Evolutionary conservation across 2,329 filamentous ascomycete species (phyloP), one percentile per base, ranked within the genome.

Genomic region (Lomentospora prolificans): DNA sequence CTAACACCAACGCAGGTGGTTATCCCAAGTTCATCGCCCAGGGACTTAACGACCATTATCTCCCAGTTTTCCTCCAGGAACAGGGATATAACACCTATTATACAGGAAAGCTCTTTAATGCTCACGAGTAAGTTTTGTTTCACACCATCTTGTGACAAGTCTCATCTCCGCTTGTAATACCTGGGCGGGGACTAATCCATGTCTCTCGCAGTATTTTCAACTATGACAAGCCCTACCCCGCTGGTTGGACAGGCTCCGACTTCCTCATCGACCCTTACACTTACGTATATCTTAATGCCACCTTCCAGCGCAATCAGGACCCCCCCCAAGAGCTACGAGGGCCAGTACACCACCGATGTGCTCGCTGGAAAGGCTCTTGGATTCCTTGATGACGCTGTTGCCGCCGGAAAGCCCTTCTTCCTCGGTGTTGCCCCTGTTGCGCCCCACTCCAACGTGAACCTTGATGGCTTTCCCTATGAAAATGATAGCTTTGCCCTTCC

Each of bases 271-370:
- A 88, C 58, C 84, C 85, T 0, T 79, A 75, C 60, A 89, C 85
- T 0, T 89, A 89, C 62, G 72, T 78, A 27, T 89, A 88, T 63
- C 73, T 82, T 25, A 87, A 88, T 63, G 73, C 80, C 1, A 83
- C 77, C 3, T 85, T 82, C 64, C 78, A 84, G 58, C 74, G 80
- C 8, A 84, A 88, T 60, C 68, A 72, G 0, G 75, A 82, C 30
- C 1, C 62, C 70, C 0, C 80, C 80, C 0, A 69, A 75, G 12
- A 78, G 72, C 62, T 75, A 79, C 55, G 69, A 75, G 39, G 78
- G 78, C 2, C 64, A 77, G 33, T 79, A 83, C 63, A 75, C 72
- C 0, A 75, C 74, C 0, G 80, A 83, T 59, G 64, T 83, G 2
- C 69, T 80, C 19, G 70, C 74, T 0, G 62, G 73, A 3, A 80